Evolutionary conservation across 2,329 filamentous ascomycete genomes (phyloP), one percentile per base, ranked within the genome.

Genomic region (Sporothrix phasma): DNA sequence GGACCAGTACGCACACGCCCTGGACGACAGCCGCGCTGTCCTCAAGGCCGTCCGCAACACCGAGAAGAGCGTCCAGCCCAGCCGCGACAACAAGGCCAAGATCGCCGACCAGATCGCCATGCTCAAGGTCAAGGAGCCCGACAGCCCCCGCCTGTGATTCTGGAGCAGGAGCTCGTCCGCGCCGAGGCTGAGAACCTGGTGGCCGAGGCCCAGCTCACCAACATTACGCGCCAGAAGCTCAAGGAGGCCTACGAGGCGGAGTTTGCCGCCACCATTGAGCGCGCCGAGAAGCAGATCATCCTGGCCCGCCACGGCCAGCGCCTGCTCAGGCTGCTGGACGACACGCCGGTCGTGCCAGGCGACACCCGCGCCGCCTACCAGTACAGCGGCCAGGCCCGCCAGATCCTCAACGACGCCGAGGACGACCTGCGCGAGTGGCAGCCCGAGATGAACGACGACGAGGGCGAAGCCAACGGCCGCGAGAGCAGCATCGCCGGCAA

Each of bases 181-280:
- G 92, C 93, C 26, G 94, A 99, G 80, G 94, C 94, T 3, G 92
- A 97, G 80, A 95, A 91, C 71, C 78, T 99, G 65, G 94, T 99
- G 59, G 94, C 94, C 1, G 94, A 99, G 77, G 94, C 94, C 24
- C 94, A 99, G 76, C 81, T 99, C 74, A 93, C 89, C 72, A 99
- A 99, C 75, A 86, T 96, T 70, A 97, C 94, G 41, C 89, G 94
- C 65, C 89, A 94, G 76, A 97, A 97, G 78, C 82, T 99, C 77
- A 97, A 96, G 78, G 90, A 97, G 76, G 90, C 94, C 26, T 97
- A 93, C 73, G 90, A 92, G 69, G 76, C 89, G 66, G 92, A 97
- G 74, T 90, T 96, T 68, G 85, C 89, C 17, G 92, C 92, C 65
- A 90, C 92, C 22, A 96, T 99, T 70, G 94, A 99, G 80, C 89